Percentiles rank a stretch among this genome's conserved stretches.
Evolutionary conservation across 2,329 filamentous ascomycete species (phyloP).

Genomic region (Alternaria sp.): DNA sequence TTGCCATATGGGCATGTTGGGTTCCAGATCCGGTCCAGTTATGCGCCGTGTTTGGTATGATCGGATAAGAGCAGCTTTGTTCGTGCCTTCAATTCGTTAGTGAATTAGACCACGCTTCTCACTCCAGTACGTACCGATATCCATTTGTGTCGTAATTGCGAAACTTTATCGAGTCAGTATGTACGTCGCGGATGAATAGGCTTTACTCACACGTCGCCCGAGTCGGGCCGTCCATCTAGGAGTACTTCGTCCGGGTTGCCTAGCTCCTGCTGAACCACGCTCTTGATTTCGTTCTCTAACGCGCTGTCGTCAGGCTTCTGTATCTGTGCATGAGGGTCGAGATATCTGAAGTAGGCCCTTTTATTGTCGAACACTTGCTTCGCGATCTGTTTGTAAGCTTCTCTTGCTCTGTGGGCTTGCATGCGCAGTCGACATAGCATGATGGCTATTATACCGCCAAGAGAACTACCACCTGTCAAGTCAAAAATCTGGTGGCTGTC

Average conservation of each 20-base stretch:
- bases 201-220: constrained; percentile 37
- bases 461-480: constrained; percentile 36
- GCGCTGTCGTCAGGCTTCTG: constrained; percentile 15
- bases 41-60: constrained; percentile 40
- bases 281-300: constrained; percentile 30
- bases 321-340: constrained; percentile 24
- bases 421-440: constrained; percentile 40
- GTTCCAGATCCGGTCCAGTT: constrained; percentile 35
- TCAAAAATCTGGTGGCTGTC: constrained; percentile 42
- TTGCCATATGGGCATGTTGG: constrained; percentile 33
- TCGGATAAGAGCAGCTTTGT: constrained; percentile 38
- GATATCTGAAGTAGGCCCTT: constrained; percentile 30
- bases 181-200: neutral
- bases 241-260: constrained; percentile 27
- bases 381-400: constrained; percentile 35
- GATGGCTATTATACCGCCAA: constrained; percentile 37
- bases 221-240: constrained; percentile 31
- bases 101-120: neutral
- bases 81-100: constrained; percentile 14
- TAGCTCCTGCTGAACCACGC: constrained; percentile 24
- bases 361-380: constrained; percentile 38
- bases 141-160: constrained; percentile 35
- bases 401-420: constrained; percentile 36
- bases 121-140: constrained; percentile 21
- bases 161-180: constrained; percentile 28